Conservation (phyloP, 495 filamentous ascomycete genomes). For the Pyrenula massariospora region DNA sequence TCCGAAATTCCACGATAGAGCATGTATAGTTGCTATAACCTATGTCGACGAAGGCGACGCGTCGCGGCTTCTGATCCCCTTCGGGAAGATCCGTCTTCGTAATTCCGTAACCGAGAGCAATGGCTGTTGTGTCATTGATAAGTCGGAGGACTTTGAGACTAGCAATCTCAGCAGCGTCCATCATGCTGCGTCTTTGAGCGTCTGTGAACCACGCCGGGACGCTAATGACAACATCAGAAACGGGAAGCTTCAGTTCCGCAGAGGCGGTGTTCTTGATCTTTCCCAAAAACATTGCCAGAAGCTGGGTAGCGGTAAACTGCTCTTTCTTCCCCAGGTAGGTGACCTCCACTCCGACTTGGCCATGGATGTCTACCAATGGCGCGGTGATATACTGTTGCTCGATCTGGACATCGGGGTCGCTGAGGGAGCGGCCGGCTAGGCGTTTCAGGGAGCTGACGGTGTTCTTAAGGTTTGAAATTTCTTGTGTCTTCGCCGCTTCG, state of each 20-base stretch:
- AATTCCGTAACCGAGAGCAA: slow-evolving; percentile 93
- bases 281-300: slow-evolving; percentile 89
- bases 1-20: slow-evolving; percentile 91
- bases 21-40: slow-evolving; percentile 92
- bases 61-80: slow-evolving; percentile 82
- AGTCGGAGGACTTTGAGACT: slow-evolving; percentile 85
- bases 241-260: slow-evolving; percentile 79
- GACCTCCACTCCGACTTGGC: slow-evolving; percentile 91
- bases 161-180: slow-evolving; percentile 91
- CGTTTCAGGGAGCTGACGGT: slow-evolving; percentile 88
- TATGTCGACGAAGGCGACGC: slow-evolving; percentile 90
- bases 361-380: slow-evolving; percentile 75
- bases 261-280: slow-evolving; percentile 85
- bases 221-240: slow-evolving; percentile 90
- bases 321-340: slow-evolving; percentile 90
- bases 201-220: slow-evolving; percentile 97
- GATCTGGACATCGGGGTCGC: slow-evolving; percentile 82
- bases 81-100: slow-evolving; percentile 87
- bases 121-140: slow-evolving; percentile 97
- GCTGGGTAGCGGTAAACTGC: slow-evolving; percentile 80
- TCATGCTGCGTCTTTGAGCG: slow-evolving; percentile 71
- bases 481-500: slow-evolving; percentile 93
- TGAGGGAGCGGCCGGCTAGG: slow-evolving; percentile 71
- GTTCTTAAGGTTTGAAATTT: slow-evolving; percentile 99
- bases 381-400: slow-evolving; percentile 91